These are phyloP conservation scores for Trametes maxima DNA, from an alignment of 768 basidiomycete species.

Conservation along the genomic window DNA sequence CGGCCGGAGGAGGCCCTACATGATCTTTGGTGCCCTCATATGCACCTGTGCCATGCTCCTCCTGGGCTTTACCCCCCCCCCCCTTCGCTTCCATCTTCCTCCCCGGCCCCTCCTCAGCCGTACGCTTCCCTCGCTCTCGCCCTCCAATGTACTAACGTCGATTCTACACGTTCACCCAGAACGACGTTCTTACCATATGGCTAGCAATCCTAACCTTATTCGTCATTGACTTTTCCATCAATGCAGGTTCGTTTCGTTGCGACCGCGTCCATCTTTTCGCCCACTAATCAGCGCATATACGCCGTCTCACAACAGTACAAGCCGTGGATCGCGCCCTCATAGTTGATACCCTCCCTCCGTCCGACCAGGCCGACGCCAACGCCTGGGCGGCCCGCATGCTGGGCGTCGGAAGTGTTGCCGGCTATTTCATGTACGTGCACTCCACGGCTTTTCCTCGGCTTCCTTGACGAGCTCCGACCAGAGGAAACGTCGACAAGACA, in stretches of 20 bases:
- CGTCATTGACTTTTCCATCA: constrained; percentile 66
- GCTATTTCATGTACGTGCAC: constrained; percentile 78
- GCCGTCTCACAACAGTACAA: constrained; percentile 49
- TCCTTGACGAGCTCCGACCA: constrained; percentile 31
- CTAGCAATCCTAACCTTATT: constrained; percentile 77
- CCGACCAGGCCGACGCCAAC: constrained; percentile 80
- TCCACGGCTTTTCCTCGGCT: not conserved
- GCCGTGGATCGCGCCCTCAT: constrained; percentile 89
- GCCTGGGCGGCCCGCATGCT: constrained; percentile 97
- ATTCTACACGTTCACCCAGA: constrained; percentile 38
- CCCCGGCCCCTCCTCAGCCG: constrained; percentile 35
- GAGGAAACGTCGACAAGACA: constrained; percentile 81
- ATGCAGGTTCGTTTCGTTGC: constrained; percentile 43
- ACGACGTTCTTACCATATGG: constrained; percentile 67
- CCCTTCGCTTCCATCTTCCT: constrained; percentile 58
- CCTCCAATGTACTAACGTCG: constrained; percentile 19
- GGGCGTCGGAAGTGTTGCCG: constrained; percentile 81
- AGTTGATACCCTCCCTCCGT: constrained; percentile 79
- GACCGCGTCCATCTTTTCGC: constrained; percentile 46
- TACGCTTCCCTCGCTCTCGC: constrained; percentile 31
- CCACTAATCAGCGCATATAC: constrained; percentile 30
- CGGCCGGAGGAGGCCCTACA: constrained; percentile 86
- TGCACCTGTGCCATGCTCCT: constrained; percentile 78
- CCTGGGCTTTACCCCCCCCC: constrained; percentile 80
- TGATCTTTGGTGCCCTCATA: constrained; percentile 66